Base-by-base conservation (phyloP, 495 filamentous ascomycete species). In the Penicillium parvum region DNA sequence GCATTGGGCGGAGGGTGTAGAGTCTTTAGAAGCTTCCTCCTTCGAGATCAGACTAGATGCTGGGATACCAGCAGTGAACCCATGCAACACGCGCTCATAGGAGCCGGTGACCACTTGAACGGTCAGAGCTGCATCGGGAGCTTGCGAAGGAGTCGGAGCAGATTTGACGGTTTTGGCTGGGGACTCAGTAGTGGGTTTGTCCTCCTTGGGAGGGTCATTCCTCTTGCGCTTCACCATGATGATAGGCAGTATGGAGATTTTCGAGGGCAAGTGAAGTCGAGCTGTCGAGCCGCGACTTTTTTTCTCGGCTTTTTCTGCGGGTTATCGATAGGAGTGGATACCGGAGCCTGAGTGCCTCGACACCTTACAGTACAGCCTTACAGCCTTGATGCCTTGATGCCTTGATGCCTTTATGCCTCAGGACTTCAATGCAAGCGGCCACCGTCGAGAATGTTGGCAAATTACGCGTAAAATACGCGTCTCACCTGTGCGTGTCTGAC, bases 51-150 rank as follows among this genome's bases (percentile, higher is more conserved):
- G 49, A 11, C 49, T 39, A 19, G 63, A 48, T 39, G 66, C 44
- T 2, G 74, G 71, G 38, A 96, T 71, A 0, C 79, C 78, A 5
- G 84, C 90, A 1, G 86, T 88, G 58, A 97, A 75, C 49, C 94
- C 94, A 65, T 99, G 92, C 29, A 99, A 76, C 29, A 91, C 80
- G 42, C 88, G 81, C 57, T 99, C 92, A 68, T 99, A 99, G 44
- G 90, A 96, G 12, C 92, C 92, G 15, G 89, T 86, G 36, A 96
- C 74, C 42, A 99, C 83, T 60, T 97, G 92, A 37, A 97, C 71
- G 0, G 80, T 86, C 33, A 78, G 46, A 26, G 73, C 60, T 26
- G 58, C 47, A 45, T 65, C 58, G 26, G 54, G 45, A 42, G 50
- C 40, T 50, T 62, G 44, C 32, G 55, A 40, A 3, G 55, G 35